Conservation (phyloP, 78 protist genomes). For the Dictyostelium intermedium region DNA sequence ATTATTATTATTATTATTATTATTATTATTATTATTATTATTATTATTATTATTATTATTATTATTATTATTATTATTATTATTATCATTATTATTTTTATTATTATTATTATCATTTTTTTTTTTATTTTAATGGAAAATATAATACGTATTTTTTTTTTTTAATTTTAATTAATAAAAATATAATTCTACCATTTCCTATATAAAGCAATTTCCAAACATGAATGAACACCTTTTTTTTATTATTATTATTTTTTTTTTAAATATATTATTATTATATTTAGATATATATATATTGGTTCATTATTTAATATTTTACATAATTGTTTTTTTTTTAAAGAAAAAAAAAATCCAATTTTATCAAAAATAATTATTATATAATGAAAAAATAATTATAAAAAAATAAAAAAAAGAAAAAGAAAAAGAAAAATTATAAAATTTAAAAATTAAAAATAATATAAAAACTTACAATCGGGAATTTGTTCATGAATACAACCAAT, state of each 20-base stretch:
- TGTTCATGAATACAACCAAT: constrained; percentile 18
- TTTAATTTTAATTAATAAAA: no score
- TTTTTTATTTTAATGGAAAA: neutral
- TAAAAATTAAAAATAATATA: neutral
- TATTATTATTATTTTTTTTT: no score
- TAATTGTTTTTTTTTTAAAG: no score
- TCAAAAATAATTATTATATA: no score
- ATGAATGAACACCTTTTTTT: neutral
- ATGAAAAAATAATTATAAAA: neutral
- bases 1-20: no score
- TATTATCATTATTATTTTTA: neutral
- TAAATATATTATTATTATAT: no score
- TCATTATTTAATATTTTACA: no score
- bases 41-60: neutral
- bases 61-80: neutral
- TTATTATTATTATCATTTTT: no score
- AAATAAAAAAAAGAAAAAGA: neutral
- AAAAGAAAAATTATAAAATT: neutral
- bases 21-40: neutral
- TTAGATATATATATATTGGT: no score
- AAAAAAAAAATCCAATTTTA: no score
- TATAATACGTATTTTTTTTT: no score
- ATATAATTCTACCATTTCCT: neutral
- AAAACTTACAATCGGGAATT: neutral
- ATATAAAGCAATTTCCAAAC: neutral